These are phyloP conservation scores for Nemania serpens DNA, from an alignment of 2,329 filamentous ascomycete genomes.

Conservation along the genomic window DNA sequence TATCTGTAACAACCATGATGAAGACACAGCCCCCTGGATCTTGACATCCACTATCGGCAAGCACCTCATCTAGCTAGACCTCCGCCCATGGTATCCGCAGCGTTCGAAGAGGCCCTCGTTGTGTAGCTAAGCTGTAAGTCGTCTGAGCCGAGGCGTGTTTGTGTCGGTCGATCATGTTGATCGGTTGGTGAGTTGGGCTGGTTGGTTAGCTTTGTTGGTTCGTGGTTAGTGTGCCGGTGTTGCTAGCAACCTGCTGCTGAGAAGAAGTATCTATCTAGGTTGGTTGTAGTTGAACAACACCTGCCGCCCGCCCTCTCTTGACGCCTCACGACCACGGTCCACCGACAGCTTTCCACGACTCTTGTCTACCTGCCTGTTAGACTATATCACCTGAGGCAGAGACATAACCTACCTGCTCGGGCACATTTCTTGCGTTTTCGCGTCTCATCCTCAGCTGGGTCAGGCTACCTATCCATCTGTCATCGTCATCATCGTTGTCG, in stretches of 20 bases:
- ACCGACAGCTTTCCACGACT: neutral
- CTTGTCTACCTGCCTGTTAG: neutral
- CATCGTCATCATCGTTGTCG: neutral
- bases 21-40: neutral
- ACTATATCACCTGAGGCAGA: neutral
- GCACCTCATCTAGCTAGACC: neutral
- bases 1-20: neutral
- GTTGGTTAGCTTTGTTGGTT: neutral
- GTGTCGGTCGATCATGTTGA: neutral
- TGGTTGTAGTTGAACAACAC: neutral
- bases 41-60: constrained; percentile 3
- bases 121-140: constrained; percentile 1
- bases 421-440: too few species aligned
- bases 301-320: neutral
- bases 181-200: neutral
- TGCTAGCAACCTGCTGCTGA: neutral
- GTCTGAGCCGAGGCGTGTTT: constrained; percentile 1
- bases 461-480: neutral
- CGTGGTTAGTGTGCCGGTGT: neutral
- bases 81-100: neutral
- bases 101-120: neutral
- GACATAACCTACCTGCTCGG: neutral
- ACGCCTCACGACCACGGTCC: neutral
- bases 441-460: too few species aligned
- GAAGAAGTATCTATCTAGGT: neutral